These are phyloP conservation scores for Crithidia bombi DNA, from an alignment of 208 protist species.

Conservation along the genomic window DNA sequence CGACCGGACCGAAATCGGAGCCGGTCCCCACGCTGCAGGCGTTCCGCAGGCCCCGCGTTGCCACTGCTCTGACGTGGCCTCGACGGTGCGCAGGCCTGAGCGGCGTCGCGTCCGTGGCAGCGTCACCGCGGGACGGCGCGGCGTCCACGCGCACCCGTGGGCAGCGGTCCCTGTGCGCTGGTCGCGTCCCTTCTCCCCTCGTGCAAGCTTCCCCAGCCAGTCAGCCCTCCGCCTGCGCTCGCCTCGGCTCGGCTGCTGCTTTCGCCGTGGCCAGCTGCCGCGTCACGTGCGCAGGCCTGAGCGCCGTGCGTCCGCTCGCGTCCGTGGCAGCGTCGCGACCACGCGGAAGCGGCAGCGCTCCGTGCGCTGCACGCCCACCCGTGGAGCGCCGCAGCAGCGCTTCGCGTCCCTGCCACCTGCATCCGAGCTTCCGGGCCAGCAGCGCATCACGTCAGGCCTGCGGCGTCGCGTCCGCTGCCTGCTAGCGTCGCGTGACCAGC, in stretches of 20 bases:
- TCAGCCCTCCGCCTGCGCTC: slow-evolving; percentile 3
- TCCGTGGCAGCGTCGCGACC: too few relatives aligned
- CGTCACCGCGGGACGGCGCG: not conserved
- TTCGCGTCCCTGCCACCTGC: too few relatives aligned
- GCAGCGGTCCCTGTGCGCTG: not conserved
- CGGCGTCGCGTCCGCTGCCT: not conserved
- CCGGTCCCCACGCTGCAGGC: too few relatives aligned
- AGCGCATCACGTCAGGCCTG: too few relatives aligned
- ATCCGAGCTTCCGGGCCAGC: too few relatives aligned
- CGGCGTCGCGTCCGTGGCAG: not conserved
- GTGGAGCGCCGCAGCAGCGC: too few relatives aligned
- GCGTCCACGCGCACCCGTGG: not conserved
- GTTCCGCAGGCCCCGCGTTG: too few relatives aligned
- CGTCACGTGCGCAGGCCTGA: slow-evolving; percentile 21
- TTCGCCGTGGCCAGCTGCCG: not conserved
- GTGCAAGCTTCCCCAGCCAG: not conserved
- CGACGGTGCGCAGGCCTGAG: not conserved
- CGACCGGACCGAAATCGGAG: too few relatives aligned
- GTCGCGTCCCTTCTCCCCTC: not conserved
- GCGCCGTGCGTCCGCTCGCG: too few relatives aligned
- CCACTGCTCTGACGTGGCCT: not conserved
- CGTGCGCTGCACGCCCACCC: too few relatives aligned
- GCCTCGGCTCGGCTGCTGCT: slow-evolving; percentile 12
- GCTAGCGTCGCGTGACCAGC: not conserved
- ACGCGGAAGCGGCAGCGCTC: too few relatives aligned